Conservation (phyloP, 2,329 filamentous ascomycete species). For the Parasarocladium wereldwijsianum region DNA sequence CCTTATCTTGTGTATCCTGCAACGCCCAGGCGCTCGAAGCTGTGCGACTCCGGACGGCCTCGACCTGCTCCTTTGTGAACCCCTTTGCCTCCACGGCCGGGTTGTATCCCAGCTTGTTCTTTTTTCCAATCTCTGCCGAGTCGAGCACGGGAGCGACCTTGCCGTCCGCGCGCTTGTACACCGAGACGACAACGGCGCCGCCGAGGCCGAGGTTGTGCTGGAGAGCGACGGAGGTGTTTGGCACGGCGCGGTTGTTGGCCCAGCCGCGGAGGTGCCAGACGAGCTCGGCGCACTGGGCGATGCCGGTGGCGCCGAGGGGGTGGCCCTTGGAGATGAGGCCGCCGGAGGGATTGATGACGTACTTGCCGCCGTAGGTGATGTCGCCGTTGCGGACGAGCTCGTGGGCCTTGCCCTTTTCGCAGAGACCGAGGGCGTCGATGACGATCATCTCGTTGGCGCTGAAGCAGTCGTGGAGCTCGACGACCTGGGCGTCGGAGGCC, state of each 20-base stretch:
- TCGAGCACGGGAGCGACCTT: slow-evolving; percentile 44
- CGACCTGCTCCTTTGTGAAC: slow-evolving; percentile 65
- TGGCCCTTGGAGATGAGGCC: slow-evolving; percentile 95
- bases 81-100: slow-evolving; percentile 81
- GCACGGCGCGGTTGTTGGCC: slow-evolving; percentile 75
- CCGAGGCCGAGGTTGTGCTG: slow-evolving; percentile 92
- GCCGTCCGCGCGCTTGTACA: slow-evolving; percentile 77
- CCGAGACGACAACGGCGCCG: slow-evolving; percentile 78
- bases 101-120: slow-evolving; percentile 71
- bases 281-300: slow-evolving; percentile 88
- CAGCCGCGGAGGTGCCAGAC: slow-evolving; percentile 92
- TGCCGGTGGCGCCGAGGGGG: slow-evolving; percentile 82
- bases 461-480: slow-evolving; percentile 95
- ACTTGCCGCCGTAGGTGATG: slow-evolving; percentile 77
- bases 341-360: slow-evolving; percentile 84
- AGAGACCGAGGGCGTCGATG: slow-evolving; percentile 74
- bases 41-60: slow-evolving; percentile 54
- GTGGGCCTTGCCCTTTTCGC: slow-evolving; percentile 69
- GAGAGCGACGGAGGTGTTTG: slow-evolving; percentile 56
- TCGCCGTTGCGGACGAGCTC: slow-evolving; percentile 77
- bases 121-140: slow-evolving; percentile 47
- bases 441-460: slow-evolving; percentile 86
- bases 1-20: slow-evolving; percentile 40
- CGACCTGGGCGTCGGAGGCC: slow-evolving; percentile 60
- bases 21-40: slow-evolving; percentile 58